phyloP scores from a whole-genome alignment of 768 basidiomycete genomes.

The Pleurotus ostreatus region DNA sequence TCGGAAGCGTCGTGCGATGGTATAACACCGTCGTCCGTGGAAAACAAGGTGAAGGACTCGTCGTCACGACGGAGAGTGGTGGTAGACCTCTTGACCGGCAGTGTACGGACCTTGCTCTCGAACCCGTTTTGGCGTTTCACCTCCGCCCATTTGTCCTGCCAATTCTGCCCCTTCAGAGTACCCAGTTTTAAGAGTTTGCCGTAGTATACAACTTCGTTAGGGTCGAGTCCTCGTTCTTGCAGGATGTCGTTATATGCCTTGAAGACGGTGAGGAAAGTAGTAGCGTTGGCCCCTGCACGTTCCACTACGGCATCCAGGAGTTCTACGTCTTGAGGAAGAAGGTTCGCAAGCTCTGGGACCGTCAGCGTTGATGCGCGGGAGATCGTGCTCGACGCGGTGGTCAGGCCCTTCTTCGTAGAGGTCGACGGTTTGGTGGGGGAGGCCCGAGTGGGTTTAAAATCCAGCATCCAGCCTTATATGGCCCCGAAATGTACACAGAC shows the following conservation, averaged over 20 bases:
- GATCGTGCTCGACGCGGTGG: conserved; percentile 22
- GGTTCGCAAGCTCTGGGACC: conserved; percentile 46
- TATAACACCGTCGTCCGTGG: conserved; percentile 28
- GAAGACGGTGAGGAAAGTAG: conserved; percentile 77
- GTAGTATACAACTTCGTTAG: conserved; percentile 79
- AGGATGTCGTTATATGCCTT: conserved; percentile 83
- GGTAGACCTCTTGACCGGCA: conserved; percentile 9
- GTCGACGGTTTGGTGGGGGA: conserved; percentile 1
- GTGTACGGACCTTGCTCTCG: conserved; percentile 13
- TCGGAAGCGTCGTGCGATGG: conserved; percentile 7
- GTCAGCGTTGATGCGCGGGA: conserved; percentile 38
- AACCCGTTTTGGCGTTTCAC: conserved; percentile 58
- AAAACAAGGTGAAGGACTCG: conserved; percentile 39
- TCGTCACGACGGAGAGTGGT: conserved; percentile 21
- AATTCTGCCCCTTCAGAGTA: conserved; percentile 73
- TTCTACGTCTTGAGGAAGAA: conserved; percentile 56
- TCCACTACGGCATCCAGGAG: conserved; percentile 73
- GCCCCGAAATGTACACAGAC: background rate
- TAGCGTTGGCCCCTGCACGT: conserved; percentile 63
- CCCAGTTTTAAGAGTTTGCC: conserved; percentile 80
- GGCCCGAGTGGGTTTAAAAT: conserved; percentile 8
- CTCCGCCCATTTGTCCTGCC: conserved; percentile 77
- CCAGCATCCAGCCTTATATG: conserved; percentile 3
- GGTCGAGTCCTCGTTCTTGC: conserved; percentile 69
- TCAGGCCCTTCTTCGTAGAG: background rate